Evolutionary conservation across 371 early-diverging fungal species (phyloP).

Genomic region (Parasitella parasitica): DNA sequence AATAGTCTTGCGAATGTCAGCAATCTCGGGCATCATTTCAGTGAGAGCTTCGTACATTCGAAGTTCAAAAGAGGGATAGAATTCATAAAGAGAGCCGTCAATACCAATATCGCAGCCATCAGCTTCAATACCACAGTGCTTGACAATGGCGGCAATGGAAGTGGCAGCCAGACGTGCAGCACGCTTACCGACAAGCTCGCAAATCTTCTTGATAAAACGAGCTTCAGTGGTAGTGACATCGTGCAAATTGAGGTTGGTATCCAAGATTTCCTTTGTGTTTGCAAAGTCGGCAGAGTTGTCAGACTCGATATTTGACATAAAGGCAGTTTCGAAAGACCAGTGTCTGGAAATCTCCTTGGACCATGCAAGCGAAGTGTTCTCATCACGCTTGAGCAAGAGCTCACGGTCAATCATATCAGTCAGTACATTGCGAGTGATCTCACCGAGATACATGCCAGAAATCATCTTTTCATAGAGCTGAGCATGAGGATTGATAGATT

Average conservation of each 20-base stretch:
- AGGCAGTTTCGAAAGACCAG: conserved; percentile 87
- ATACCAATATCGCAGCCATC: conserved; percentile 82
- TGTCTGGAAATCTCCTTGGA: conserved; percentile 69
- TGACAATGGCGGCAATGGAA: conserved; percentile 82
- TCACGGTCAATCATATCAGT: conserved; percentile 82
- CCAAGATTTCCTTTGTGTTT: conserved; percentile 73
- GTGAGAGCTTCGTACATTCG: conserved; percentile 74
- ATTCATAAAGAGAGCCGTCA: conserved; percentile 92
- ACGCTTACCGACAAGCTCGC: conserved; percentile 85
- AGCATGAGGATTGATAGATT: conserved; percentile 56
- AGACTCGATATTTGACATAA: conserved; percentile 88
- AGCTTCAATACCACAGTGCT: conserved; percentile 53
- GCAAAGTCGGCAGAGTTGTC: conserved; percentile 70
- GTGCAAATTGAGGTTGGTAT: conserved; percentile 68
- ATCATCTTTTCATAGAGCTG: conserved; percentile 82
- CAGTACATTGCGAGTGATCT: conserved; percentile 78
- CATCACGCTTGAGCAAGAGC: conserved; percentile 68
- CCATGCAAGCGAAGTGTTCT: conserved; percentile 31
- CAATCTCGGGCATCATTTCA: conserved; percentile 45
- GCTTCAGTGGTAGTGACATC: conserved; percentile 75
- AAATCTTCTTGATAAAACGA: conserved; percentile 77
- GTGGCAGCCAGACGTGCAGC: conserved; percentile 87
- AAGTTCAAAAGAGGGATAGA: conserved; percentile 86
- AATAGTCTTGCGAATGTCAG: conserved; percentile 53
- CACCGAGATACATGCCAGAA: conserved; percentile 81